These are phyloP conservation scores for Apiospora arundinis DNA, from an alignment of 2,329 filamentous ascomycete species.

Conservation along the genomic window DNA sequence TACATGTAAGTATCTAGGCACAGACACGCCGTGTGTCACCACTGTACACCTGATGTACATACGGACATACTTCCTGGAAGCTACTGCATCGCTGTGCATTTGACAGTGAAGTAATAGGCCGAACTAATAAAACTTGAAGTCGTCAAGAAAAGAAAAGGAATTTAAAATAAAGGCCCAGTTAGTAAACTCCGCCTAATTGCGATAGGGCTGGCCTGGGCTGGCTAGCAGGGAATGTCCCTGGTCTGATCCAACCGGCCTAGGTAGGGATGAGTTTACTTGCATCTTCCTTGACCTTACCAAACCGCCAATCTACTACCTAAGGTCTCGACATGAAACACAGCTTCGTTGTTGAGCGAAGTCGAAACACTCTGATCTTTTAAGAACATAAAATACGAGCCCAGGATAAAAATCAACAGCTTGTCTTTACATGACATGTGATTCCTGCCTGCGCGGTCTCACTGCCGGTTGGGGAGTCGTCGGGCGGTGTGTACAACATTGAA, in stretches of 20 bases:
- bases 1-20: no score
- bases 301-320: not conserved
- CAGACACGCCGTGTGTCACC: not conserved
- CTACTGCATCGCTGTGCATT: not conserved
- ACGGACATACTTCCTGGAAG: not conserved
- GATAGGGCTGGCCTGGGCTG: constrained; percentile 3
- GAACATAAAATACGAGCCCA: not conserved
- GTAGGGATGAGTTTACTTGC: not conserved
- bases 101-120: not conserved
- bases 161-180: not conserved
- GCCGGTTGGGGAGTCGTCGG: not conserved
- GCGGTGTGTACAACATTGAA: not conserved
- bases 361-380: not conserved
- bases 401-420: not conserved
- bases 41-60: not conserved
- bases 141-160: not conserved
- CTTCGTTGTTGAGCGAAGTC: not conserved
- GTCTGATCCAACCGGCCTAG: not conserved
- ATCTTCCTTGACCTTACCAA: not conserved
- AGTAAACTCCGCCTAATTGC: not conserved
- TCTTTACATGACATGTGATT: not conserved
- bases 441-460: not conserved
- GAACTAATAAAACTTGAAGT: not conserved
- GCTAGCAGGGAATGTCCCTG: not conserved
- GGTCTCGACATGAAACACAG: no score